Percentiles rank a stretch among this genome's conserved stretches.
These are phyloP conservation scores for Solanum ossicruentum DNA, from an alignment of 257 asterid species.

Conservation along the genomic window DNA sequence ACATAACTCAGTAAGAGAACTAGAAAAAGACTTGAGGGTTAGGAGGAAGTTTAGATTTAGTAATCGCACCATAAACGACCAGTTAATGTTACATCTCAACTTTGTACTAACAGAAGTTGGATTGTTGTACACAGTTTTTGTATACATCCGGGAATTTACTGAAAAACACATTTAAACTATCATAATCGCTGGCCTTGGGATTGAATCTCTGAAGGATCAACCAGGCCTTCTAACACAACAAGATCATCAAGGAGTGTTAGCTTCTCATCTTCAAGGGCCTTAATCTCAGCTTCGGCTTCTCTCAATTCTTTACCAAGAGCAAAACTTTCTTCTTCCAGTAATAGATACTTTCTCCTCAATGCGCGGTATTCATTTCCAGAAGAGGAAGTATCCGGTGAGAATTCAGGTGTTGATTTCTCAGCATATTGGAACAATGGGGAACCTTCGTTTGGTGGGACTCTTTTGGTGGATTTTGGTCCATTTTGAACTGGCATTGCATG, in stretches of 20 bases:
- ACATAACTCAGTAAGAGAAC: background rate
- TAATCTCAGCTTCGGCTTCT: slow-evolving; percentile 55
- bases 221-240: slow-evolving; percentile 82
- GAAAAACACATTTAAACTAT: background rate
- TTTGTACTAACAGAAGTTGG: background rate
- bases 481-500: slow-evolving; percentile 14
- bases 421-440: slow-evolving; percentile 16
- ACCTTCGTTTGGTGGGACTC: slow-evolving; percentile 12
- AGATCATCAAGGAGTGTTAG: slow-evolving; percentile 65
- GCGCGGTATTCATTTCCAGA: slow-evolving; percentile 57
- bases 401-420: slow-evolving; percentile 30
- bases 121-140: background rate
- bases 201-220: slow-evolving; percentile 54
- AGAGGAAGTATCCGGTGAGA: slow-evolving; percentile 27
- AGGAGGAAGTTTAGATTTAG: background rate
- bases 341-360: slow-evolving; percentile 66
- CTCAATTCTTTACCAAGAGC: slow-evolving; percentile 52
- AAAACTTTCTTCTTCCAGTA: slow-evolving; percentile 66
- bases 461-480: slow-evolving; percentile 39
- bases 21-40: background rate
- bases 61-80: background rate
- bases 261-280: slow-evolving; percentile 78
- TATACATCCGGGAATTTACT: background rate
- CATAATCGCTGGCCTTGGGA: slow-evolving; percentile 21
- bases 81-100: background rate